A percentile compares a stretch with the other conserved stretches of the same genome.
phyloP scores from a whole-genome alignment of 768 basidiomycete species.

The Serendipita sp. region DNA sequence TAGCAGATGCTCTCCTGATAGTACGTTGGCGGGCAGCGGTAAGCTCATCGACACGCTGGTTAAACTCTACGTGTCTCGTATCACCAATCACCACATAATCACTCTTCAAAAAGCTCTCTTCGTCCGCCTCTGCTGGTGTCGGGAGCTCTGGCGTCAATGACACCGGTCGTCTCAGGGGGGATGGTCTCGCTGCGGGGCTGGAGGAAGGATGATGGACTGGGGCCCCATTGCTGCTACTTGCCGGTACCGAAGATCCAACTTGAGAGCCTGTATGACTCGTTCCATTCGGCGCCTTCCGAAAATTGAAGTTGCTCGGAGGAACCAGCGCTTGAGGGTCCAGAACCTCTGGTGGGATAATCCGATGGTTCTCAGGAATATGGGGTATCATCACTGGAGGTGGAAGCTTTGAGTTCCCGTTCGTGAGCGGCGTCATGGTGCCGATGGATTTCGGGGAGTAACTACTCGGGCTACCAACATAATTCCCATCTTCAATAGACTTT shows the following conservation, averaged over 20 bases:
- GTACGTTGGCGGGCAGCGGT: conserved; percentile 34
- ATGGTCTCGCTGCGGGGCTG: conserved; percentile 7
- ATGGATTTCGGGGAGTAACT: not conserved
- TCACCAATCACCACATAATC: conserved; percentile 95
- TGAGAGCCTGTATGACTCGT: not conserved
- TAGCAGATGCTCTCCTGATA: conserved; percentile 27
- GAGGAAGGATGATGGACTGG: not conserved
- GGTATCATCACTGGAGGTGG: conserved; percentile 12
- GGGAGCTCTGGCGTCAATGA: conserved; percentile 8
- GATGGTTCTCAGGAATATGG: conserved; percentile 53
- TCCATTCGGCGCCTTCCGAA: conserved; percentile 18
- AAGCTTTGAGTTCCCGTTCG: not conserved
- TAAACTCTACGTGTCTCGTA: conserved; percentile 77
- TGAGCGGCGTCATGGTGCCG: not conserved
- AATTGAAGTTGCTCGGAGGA: conserved; percentile 67
- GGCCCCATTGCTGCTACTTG: not conserved
- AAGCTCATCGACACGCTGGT: conserved; percentile 76
- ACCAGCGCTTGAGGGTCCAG: conserved; percentile 67
- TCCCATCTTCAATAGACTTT: conserved; percentile 13
- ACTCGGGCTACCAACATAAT: not conserved
- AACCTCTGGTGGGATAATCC: conserved; percentile 61
- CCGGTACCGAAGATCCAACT: not conserved
- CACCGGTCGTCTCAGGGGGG: conserved; percentile 10
- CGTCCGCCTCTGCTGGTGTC: conserved; percentile 21
- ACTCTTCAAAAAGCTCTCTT: conserved; percentile 27